These are phyloP conservation scores for Diaporthe helianthi DNA, from an alignment of 2,329 filamentous ascomycete species.

Conservation along the genomic window DNA sequence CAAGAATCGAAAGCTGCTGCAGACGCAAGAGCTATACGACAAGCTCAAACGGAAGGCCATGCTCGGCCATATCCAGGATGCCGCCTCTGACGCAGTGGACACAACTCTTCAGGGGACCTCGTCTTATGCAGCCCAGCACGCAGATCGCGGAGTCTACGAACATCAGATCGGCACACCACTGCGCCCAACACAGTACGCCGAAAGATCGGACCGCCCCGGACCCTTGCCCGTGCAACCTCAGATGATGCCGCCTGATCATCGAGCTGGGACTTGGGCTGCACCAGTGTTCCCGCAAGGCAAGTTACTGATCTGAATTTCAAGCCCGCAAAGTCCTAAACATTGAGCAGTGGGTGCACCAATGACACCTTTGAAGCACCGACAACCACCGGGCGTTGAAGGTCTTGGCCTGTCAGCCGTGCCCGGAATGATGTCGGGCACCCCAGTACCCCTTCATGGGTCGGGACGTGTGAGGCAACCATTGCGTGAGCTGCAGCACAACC, in stretches of 20 bases:
- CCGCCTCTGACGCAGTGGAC: conserved; percentile 58
- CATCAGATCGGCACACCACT: conserved; percentile 30
- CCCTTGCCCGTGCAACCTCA: conserved; percentile 7
- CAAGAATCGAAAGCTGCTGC: conserved; percentile 72
- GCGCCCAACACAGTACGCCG: not conserved
- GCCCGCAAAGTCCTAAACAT: not conserved
- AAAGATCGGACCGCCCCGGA: not conserved
- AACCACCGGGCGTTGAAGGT: conserved; percentile 35
- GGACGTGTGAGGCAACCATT: conserved; percentile 24
- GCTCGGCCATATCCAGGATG: conserved; percentile 60
- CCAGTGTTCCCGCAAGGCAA: conserved; percentile 35
- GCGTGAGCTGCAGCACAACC: conserved; percentile 18
- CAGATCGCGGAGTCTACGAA: conserved; percentile 19
- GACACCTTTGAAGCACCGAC: conserved; percentile 45
- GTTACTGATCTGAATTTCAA: not conserved
- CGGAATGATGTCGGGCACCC: conserved; percentile 43
- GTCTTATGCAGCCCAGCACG: conserved; percentile 29
- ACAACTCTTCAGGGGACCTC: conserved; percentile 46
- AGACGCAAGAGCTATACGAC: conserved; percentile 71
- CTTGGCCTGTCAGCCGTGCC: conserved; percentile 43
- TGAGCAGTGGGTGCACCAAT: conserved; percentile 41
- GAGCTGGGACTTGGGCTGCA: conserved; percentile 30
- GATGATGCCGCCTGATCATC: conserved; percentile 3
- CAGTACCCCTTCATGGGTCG: conserved; percentile 28
- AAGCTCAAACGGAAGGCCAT: conserved; percentile 64